Evolutionary conservation across 441 rosid species (phyloP).

Genomic region (Gossypium schwendimanii): DNA sequence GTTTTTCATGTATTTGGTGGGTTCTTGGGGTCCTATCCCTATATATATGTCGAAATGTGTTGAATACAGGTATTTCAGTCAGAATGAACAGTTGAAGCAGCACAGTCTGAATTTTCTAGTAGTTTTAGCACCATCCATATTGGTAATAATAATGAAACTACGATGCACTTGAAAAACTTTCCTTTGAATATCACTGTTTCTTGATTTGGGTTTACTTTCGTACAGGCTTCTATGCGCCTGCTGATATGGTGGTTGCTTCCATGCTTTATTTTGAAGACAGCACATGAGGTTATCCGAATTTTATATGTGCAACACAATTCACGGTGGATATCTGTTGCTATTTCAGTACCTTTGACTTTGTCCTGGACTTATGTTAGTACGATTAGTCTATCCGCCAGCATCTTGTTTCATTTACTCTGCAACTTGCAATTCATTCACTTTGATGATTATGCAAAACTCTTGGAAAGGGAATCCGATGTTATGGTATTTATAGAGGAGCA

Average conservation of each 20-base stretch:
- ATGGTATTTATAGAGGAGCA: constrained; percentile 65
- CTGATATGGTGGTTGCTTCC: constrained; percentile 69
- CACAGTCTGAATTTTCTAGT: neutral
- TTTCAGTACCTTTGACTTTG: constrained; percentile 40
- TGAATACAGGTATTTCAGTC: neutral
- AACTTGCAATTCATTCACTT: constrained; percentile 88
- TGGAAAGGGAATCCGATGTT: constrained; percentile 67
- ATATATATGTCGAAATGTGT: neutral
- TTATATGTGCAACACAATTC: constrained; percentile 45
- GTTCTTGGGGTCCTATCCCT: neutral
- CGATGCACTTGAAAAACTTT: neutral
- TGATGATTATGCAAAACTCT: constrained; percentile 63
- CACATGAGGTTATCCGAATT: constrained; percentile 53
- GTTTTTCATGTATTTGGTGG: neutral
- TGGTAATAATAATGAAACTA: neutral
- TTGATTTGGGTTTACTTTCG: constrained; percentile 10
- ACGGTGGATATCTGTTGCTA: constrained; percentile 65
- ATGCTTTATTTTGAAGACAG: constrained; percentile 59
- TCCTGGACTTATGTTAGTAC: constrained; percentile 74
- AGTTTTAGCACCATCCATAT: neutral
- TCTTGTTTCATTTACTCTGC: constrained; percentile 80
- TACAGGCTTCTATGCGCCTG: constrained; percentile 59
- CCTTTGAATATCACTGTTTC: neutral
- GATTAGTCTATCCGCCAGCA: constrained; percentile 66
- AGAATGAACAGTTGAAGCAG: neutral